A percentile compares a stretch with the other conserved stretches of the same genome.
phyloP scores from a whole-genome alignment of 176 grass and related monocot species.

The Triticum turgidum region DNA sequence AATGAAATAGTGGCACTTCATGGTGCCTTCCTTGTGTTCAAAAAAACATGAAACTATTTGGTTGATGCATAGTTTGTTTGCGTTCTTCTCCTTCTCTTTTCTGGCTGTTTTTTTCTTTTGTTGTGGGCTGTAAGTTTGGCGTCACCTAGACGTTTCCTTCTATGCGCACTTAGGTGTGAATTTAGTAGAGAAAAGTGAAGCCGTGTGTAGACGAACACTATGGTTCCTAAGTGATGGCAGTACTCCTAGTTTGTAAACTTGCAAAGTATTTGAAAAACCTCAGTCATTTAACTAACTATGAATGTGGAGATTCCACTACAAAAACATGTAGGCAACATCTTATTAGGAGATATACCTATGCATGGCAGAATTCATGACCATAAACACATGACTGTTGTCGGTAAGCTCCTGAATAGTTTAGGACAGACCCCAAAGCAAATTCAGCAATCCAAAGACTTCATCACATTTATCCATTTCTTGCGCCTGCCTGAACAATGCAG shows the following conservation, averaged over 20 bases:
- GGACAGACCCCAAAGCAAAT: slow-evolving; percentile 38
- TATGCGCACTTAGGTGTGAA: no score
- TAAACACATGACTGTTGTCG: slow-evolving; percentile 35
- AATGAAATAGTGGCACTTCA: no score
- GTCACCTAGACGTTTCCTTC: no score
- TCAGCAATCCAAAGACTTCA: slow-evolving; percentile 47
- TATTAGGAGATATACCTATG: slow-evolving; percentile 31
- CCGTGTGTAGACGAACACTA: no score
- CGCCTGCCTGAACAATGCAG: slow-evolving; percentile 41
- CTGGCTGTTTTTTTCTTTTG: no score
- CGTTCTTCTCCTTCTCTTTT: no score
- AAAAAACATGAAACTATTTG: no score
- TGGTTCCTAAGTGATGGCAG: background rate
- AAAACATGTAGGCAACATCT: background rate
- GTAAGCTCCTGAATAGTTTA: slow-evolving; percentile 47
- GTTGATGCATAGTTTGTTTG: no score
- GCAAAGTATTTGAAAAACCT: background rate
- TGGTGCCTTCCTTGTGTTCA: no score
- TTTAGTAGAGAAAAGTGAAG: no score
- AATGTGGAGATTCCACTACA: background rate
- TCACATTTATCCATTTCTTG: slow-evolving; percentile 39
- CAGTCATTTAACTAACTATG: background rate
- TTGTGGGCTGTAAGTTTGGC: no score
- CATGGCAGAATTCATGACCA: slow-evolving; percentile 29
- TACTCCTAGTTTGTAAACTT: background rate